These are phyloP conservation scores for Fusarium burgessii DNA, from an alignment of 2,329 filamentous ascomycete species.

Conservation along the genomic window DNA sequence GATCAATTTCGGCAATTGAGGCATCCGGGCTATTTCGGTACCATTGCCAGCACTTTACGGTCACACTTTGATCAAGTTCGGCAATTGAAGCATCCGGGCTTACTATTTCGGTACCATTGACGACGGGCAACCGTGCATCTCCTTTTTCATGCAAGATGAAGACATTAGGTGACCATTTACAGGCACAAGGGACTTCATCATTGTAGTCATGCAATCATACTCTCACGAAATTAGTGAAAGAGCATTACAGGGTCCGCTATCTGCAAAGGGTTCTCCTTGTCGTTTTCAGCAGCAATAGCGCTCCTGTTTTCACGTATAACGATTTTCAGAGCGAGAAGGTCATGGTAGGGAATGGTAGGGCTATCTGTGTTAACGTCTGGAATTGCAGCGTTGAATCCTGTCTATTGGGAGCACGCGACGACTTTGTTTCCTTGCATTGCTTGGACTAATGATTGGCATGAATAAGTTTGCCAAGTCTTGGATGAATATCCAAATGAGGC, in stretches of 20 bases:
- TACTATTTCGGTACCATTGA: slow-evolving; percentile 33
- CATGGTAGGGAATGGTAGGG: slow-evolving; percentile 21
- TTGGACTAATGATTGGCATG: slow-evolving; percentile 42
- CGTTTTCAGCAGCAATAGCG: slow-evolving; percentile 2
- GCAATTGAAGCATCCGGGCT: slow-evolving; percentile 29
- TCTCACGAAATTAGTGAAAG: slow-evolving; percentile 17
- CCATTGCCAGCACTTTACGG: slow-evolving; percentile 16
- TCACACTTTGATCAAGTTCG: slow-evolving; percentile 27
- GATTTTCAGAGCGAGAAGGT: slow-evolving; percentile 44
- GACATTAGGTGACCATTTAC: slow-evolving; percentile 21
- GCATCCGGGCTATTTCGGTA: slow-evolving; percentile 37
- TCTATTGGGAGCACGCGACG: slow-evolving; percentile 42
- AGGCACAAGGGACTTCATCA: slow-evolving; percentile 22
- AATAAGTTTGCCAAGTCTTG: slow-evolving; percentile 31
- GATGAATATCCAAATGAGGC: slow-evolving; percentile 39
- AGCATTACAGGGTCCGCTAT: slow-evolving; percentile 16
- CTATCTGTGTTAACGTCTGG: slow-evolving; percentile 39
- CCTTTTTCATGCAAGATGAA: slow-evolving; percentile 29
- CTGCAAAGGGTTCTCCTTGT: slow-evolving; percentile 18
- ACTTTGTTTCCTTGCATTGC: slow-evolving; percentile 24
- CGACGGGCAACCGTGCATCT: slow-evolving; percentile 28
- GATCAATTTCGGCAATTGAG: slow-evolving; percentile 26
- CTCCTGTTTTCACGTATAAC: slow-evolving; percentile 36
- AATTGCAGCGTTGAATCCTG: slow-evolving; percentile 42
- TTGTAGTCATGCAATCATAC: slow-evolving; percentile 27